A percentile compares a stretch with the other conserved stretches of the same genome.
phyloP scores from a whole-genome alignment of 2,329 filamentous ascomycete genomes.

The Lomentospora prolificans region DNA sequence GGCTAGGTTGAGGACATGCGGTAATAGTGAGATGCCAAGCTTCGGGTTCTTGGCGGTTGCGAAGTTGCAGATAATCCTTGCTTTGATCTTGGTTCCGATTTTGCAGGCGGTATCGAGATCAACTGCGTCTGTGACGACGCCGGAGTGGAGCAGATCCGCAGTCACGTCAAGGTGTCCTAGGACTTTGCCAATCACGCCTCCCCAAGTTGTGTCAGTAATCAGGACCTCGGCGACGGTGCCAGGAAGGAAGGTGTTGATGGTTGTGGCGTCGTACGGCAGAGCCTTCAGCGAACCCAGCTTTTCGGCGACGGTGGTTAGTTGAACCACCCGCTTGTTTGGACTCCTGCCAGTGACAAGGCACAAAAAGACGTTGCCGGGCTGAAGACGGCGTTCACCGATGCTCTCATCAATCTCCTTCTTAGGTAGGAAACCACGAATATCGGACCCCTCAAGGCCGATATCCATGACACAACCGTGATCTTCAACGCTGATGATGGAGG shows the following conservation, averaged over 20 bases:
- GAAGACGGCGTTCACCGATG: conserved; percentile 56
- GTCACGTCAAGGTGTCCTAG: conserved; percentile 88
- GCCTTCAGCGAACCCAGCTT: conserved; percentile 59
- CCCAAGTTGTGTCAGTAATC: conserved; percentile 61
- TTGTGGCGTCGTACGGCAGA: conserved; percentile 66
- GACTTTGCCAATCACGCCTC: conserved; percentile 79
- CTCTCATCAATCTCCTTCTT: conserved; percentile 67
- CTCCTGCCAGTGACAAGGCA: conserved; percentile 70
- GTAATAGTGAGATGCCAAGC: conserved; percentile 76
- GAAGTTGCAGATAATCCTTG: conserved; percentile 80
- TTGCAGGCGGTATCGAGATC: conserved; percentile 73
- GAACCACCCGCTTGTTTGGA: conserved; percentile 72
- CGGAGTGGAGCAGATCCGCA: conserved; percentile 83
- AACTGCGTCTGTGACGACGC: conserved; percentile 56
- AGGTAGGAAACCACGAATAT: conserved; percentile 72
- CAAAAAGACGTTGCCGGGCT: conserved; percentile 76
- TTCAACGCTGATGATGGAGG: conserved; percentile 81
- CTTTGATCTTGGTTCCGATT: conserved; percentile 73
- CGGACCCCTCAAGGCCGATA: conserved; percentile 59
- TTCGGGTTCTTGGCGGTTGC: conserved; percentile 70
- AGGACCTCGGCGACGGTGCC: conserved; percentile 84
- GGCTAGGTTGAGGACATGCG: conserved; percentile 64
- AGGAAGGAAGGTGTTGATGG: conserved; percentile 81
- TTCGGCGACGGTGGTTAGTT: conserved; percentile 66
- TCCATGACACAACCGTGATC: conserved; percentile 95